Base-by-base conservation (phyloP, 495 filamentous ascomycete species). In the Alectoria sarmentosa region DNA sequence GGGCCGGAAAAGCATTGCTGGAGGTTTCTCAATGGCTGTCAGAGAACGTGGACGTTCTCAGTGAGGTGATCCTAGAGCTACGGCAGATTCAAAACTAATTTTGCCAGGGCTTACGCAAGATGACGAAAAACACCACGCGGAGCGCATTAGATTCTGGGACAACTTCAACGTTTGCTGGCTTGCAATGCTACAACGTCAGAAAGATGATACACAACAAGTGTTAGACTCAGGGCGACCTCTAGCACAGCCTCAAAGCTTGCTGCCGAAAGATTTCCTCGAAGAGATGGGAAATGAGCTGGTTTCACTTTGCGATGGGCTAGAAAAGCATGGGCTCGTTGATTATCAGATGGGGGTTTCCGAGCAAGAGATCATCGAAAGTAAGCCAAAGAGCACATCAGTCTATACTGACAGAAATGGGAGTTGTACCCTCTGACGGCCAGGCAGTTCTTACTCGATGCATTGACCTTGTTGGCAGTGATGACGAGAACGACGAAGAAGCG, bases 281-380 rank as follows among this genome's bases (percentile, higher is more conserved):
- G 84, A 83, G 65, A 87, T 98, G 84, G 92, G 90, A 57, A 84
- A 87, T 59, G 87, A 95, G 65, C 72, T 98, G 44, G 83, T 96
- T 58, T 82, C 84, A 59, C 78, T 94, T 26, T 94, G 92, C 72
- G 93, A 98, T 73, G 82, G 82, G 44, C 81, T 98, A 62, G 94
- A 97, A 72, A 84, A 86, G 62, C 85, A 95, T 69, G 94, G 94
- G 21, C 77, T 98, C 34, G 93, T 98, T 10, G 94, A 98, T 76
- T 98, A 97, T 73, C 88, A 98, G 70, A 94, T 96, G 78, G 94
- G 94, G 5, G 90, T 98, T 55, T 93, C 90, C 84, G 94, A 98
- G 74, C 92, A 97, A 73, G 88, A 90, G 68, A 97, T 98, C 68
- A 81, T 96, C 56, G 83, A 82, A 81, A 69, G 90, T 80, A 56